Evolutionary conservation across 2,329 filamentous ascomycete species (phyloP).

Genomic region (Aphanoascus verrucosus): DNA sequence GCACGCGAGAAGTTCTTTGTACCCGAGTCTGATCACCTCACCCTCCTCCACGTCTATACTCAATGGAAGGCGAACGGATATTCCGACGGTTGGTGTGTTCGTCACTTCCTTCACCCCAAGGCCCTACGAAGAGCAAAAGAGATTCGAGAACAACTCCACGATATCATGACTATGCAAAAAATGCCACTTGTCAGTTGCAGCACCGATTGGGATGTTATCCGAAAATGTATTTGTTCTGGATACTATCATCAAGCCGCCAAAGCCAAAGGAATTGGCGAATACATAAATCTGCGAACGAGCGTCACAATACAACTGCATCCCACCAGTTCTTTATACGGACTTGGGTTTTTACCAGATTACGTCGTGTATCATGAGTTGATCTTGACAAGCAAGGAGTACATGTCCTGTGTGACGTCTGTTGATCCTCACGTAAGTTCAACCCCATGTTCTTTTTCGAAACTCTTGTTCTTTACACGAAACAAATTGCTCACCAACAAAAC

Average conservation of each 20-base stretch:
- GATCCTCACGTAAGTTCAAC: slow-evolving; percentile 58
- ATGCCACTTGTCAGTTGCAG: slow-evolving; percentile 81
- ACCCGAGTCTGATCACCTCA: slow-evolving; percentile 91
- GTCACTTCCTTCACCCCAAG: slow-evolving; percentile 93
- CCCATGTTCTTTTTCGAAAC: not conserved
- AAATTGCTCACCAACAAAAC: not conserved
- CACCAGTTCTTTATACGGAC: slow-evolving; percentile 81
- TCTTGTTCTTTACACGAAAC: not conserved
- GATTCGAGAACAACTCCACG: slow-evolving; percentile 81
- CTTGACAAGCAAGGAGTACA: slow-evolving; percentile 92
- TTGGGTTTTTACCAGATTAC: slow-evolving; percentile 90
- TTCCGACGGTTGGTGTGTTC: slow-evolving; percentile 82
- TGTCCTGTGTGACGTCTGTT: slow-evolving; percentile 91
- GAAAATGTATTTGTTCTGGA: slow-evolving; percentile 92
- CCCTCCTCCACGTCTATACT: slow-evolving; percentile 86
- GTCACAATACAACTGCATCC: slow-evolving; percentile 92
- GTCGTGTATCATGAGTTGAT: slow-evolving; percentile 98
- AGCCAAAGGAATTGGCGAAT: slow-evolving; percentile 92
- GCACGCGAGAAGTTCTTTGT: slow-evolving; percentile 98
- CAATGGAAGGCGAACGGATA: slow-evolving; percentile 90
- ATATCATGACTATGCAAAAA: slow-evolving; percentile 90
- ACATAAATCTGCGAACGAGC: slow-evolving; percentile 89
- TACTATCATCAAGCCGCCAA: slow-evolving; percentile 98
- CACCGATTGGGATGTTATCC: slow-evolving; percentile 92
- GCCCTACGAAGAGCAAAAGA: slow-evolving; percentile 83